Evolutionary conservation across 257 asterid genomes (phyloP), one percentile per base, ranked within the genome.

Genomic region (Handroanthus guayacan): DNA sequence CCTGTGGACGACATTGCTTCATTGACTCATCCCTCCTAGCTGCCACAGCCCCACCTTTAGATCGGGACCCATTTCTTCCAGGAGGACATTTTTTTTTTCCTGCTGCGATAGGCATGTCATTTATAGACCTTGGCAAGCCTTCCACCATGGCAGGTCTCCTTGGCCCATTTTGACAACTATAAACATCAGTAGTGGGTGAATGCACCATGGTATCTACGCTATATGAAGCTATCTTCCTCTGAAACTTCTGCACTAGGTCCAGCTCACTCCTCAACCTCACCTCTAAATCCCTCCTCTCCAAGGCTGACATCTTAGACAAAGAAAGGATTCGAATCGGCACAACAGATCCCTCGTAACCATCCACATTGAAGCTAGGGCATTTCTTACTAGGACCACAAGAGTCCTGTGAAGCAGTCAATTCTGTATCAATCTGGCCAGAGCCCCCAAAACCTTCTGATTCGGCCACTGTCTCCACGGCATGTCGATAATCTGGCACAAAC

Each of bases 381-480:
- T 86, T 84, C 69, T 80, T 82, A 60, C 78, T 81, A 1, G 74
- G 84, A 55, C 66, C 81, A 74, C 45, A 80, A 31, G 79, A 63
- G 57, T 82, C 87, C 82, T 74, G 92, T 0, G 88, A 80, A 57
- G 85, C 86, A 55, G 79, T 69, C 81, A 89, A 69, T 51, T 86
- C 89, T 1, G 78, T 55, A 47, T 87, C 89, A 58, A 75, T 64
- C 70, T 88, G 82, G 25, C 84, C 89, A 0, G 88, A 83, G 80
- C 85, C 79, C 64, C 92, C 91, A 66, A 86, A 82, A 45, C 89
- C 88, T 75, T 84, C 94, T 0, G 96, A 90, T 67, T 90, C 97
- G 17, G 85, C 94, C 78, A 87, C 84, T 12, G 93, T 86, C 82
- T 89, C 98, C 20, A 87, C 84, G 2, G 83, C 91, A 80, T 85